Evolutionary conservation across 352 stramenopile species (phyloP), one percentile per base, ranked within the genome.

Genomic region (Lagenidium sp.): DNA sequence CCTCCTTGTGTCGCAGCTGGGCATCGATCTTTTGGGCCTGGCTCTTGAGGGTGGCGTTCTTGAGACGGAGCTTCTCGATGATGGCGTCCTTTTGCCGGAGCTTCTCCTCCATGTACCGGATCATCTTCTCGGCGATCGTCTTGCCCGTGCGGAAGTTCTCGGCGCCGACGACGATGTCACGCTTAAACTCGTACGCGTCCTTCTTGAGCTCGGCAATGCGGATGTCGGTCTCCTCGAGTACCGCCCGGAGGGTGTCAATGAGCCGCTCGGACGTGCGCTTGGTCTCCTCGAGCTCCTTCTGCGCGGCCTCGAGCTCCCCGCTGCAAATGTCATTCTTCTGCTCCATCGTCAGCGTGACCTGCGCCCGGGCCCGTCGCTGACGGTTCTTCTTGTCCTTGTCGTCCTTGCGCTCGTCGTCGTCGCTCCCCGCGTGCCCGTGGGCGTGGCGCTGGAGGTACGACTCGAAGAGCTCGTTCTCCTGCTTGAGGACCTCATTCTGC

Each of bases 131-230:
- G 2, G 88, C 82, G 49, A 96, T 90, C 0, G 82, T 96, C 53
- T 96, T 97, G 39, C 89, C 91, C 24, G 86, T 97, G 39, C 87
- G 75, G 57, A 94, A 91, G 61, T 97, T 97, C 60, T 97, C 91
- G 6, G 87, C 87, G 12, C 86, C 89, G 0, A 97, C 84, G 28
- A 98, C 87, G 30, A 98, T 95, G 47, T 97, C 89, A 23, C 86
- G 70, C 54, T 97, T 97, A 64, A 98, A 98, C 58, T 98, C 91
- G 60, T 97, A 97, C 47, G 85, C 87, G 39, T 98, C 91, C 55
- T 96, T 96, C 72, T 97, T 97, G 41, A 97, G 68, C 60, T 98
- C 91, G 6, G 81, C 66, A 40, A 97, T 97, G 47, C 91, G 80
- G n/a, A n/a, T n/a, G n/a, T n/a, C n/a, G n/a, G n/a, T n/a, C n/a